Conservation (phyloP, 2,329 filamentous ascomycete species). For the Claviceps maximensis region DNA sequence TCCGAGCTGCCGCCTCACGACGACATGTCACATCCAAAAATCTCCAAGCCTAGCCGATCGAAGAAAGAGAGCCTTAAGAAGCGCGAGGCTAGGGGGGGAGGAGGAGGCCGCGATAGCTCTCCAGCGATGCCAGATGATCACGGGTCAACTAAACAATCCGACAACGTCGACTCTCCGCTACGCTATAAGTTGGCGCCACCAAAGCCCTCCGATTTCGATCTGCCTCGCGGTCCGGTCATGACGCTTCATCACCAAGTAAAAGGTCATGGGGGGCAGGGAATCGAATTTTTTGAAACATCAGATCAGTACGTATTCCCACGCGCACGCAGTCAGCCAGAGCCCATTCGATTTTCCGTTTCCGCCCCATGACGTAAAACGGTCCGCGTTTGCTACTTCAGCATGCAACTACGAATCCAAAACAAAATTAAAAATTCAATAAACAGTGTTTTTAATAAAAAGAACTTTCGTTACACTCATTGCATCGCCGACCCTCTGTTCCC, state of each 20-base stretch:
- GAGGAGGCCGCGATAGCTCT: constrained; percentile 33
- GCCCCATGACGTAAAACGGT: too few species aligned
- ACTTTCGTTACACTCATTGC: constrained; percentile 80
- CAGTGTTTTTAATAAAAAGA: constrained; percentile 51
- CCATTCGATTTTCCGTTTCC: too few species aligned
- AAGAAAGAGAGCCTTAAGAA: constrained; percentile 60
- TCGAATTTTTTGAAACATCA: constrained; percentile 49
- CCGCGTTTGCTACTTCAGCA: too few species aligned
- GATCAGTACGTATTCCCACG: constrained; percentile 41
- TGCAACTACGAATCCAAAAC: too few species aligned
- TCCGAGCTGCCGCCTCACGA: constrained; percentile 27
- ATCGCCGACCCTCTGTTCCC: constrained; percentile 82
- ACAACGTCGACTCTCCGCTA: constrained; percentile 35
- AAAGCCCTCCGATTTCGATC: constrained; percentile 47
- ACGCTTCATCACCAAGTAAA: constrained; percentile 40
- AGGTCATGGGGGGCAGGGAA: constrained; percentile 33
- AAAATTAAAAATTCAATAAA: constrained; percentile 13
- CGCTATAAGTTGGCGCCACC: constrained; percentile 53
- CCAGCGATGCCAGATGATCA: constrained; percentile 48
- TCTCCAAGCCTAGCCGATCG: constrained; percentile 29
- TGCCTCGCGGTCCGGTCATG: constrained; percentile 43
- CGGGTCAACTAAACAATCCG: constrained; percentile 25
- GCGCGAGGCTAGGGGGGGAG: constrained; percentile 46
- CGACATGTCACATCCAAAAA: constrained; percentile 27
- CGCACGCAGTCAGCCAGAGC: too few species aligned